Conservation (phyloP, 2,329 filamentous ascomycete genomes). For the Penicillium sp. region DNA sequence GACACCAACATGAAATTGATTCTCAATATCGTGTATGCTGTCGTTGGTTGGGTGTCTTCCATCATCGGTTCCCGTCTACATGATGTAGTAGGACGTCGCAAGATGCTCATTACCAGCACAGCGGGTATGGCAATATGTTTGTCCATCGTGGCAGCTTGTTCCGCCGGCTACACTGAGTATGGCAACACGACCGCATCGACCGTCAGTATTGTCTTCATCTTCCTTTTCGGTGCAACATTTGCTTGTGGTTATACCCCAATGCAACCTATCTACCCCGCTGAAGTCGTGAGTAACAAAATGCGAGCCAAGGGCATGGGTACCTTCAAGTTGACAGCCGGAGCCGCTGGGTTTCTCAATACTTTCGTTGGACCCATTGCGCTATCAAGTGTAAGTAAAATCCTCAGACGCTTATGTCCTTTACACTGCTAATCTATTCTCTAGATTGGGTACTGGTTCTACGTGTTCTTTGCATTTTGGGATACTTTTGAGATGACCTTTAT, state of each 20-base stretch:
- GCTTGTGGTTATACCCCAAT: background rate
- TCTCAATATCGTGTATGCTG: background rate
- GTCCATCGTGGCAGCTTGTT: background rate
- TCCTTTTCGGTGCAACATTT: background rate
- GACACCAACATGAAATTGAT: background rate
- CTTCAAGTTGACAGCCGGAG: background rate
- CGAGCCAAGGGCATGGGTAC: background rate
- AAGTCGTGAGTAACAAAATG: background rate
- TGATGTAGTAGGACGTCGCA: background rate
- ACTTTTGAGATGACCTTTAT: background rate
- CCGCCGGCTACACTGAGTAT: background rate
- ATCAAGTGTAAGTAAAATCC: background rate
- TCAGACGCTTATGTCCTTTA: accelerated
- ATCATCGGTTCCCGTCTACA: background rate
- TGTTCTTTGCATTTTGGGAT: background rate
- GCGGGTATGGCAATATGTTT: background rate
- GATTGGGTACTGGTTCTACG: background rate
- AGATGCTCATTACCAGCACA: background rate
- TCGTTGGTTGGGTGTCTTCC: background rate
- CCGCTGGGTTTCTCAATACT: background rate
- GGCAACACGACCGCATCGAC: background rate
- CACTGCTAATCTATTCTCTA: background rate
- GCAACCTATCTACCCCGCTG: background rate
- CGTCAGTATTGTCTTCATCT: background rate
- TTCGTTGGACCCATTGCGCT: background rate